Base-by-base conservation (phyloP, 2,329 filamentous ascomycete species). In the Myriosclerotinia duriaeana region DNA sequence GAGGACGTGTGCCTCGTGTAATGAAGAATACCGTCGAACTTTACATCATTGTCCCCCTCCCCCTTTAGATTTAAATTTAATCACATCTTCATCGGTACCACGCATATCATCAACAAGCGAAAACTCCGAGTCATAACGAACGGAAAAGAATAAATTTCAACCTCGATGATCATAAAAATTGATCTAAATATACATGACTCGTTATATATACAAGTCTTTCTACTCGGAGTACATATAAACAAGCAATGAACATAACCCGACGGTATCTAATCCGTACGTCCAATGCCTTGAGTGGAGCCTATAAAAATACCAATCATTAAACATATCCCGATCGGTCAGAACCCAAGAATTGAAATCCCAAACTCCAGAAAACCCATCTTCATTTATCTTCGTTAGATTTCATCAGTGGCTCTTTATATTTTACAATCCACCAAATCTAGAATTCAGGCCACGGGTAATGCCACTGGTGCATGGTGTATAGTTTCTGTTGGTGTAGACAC, bases 251-350 rank as follows among this genome's bases (percentile, higher is more conserved):
- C 20, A 50, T 20, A 20, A 60, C 17, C 46, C 22, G 30, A 60
- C 30, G 8, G n/a, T 50, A 8, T 60, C 58, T 48, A 60, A 9
- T 60, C 30, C 30, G 46, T 36, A 36, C 58, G 7, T 38, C 58
- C 58, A 50, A 60, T 50, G 20, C 58, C 44, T 26, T 38, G 58
- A 50, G 34, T 60, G 58, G 58, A 60, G 44, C 58, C 58, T 38
- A 1, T 50, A 26, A 20, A 60, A 36, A 36, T 17, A n/a, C 44
- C 8, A 11, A 22, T 38, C 58, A 60, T 60, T 50, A 60, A 46
- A 50, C 14, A 50, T 60, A 17, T 50, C 44, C 44, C 50, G 50
- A 60, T 38, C 58, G 42, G 42, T 36, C 7, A 38, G 34, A 7
- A 60, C 34, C 5, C 1, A 36, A 50, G 30, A 54, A 60, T 60